These are phyloP conservation scores for Fusarium sp. DNA, from an alignment of 2,329 filamentous ascomycete genomes.

Conservation along the genomic window DNA sequence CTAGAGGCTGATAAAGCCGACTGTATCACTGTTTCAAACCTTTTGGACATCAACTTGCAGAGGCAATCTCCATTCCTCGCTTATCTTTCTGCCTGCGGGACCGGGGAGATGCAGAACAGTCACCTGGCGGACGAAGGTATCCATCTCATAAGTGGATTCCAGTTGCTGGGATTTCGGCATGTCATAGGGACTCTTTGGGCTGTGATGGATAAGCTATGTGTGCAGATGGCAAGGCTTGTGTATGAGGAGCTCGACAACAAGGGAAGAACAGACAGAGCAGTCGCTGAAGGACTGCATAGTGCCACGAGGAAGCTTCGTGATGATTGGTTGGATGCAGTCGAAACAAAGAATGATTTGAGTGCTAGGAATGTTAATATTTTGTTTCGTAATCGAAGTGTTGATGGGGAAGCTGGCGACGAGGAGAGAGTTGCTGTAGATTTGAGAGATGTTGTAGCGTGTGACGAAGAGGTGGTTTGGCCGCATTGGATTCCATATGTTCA, in stretches of 20 bases:
- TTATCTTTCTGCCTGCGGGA: background rate
- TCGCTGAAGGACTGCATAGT: background rate
- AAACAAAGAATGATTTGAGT: background rate
- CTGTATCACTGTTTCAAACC: background rate
- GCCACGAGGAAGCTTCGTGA: background rate
- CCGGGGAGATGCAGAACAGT: background rate
- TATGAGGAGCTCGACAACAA: background rate
- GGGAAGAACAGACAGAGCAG: background rate
- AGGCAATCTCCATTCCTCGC: background rate
- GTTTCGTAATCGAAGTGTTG: background rate
- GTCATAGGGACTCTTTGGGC: background rate
- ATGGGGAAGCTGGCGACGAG: too few species aligned
- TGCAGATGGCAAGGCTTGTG: background rate
- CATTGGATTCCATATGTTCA: background rate
- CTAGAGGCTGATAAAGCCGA: background rate
- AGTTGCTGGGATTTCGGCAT: background rate
- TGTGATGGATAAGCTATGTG: background rate
- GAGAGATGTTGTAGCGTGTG: background rate
- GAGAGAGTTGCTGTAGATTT: background rate
- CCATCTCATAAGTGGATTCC: background rate
- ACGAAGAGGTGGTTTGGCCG: background rate
- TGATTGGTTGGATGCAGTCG: background rate
- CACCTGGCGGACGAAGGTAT: background rate
- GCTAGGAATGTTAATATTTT: background rate
- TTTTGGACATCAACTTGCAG: background rate